Conservation (phyloP, 495 filamentous ascomycete species). For the Clavariopsis aquatica region DNA sequence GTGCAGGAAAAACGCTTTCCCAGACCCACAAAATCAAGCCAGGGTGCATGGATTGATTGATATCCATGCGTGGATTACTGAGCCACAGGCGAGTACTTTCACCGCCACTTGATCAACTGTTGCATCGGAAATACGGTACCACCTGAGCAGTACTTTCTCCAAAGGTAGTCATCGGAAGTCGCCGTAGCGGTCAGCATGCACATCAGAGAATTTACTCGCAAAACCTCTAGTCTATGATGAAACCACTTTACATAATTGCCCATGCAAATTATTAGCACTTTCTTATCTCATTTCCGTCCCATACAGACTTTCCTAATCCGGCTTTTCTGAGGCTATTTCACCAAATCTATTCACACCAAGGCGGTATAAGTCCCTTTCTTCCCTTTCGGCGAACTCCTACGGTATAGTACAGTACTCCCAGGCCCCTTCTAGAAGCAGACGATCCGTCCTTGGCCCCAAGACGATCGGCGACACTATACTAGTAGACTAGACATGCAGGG, state of each 20-base stretch:
- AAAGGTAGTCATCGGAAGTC: not conserved
- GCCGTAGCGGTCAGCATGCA: not conserved
- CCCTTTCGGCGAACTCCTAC: no score
- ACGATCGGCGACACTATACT: no score
- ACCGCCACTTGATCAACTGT: not conserved
- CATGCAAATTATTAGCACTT: not conserved
- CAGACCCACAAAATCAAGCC: not conserved
- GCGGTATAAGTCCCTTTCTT: no score
- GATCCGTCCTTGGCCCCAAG: not conserved
- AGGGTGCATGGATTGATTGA: no score
- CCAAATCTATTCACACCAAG: no score
- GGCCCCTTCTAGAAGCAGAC: conserved; percentile 2
- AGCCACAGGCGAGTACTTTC: not conserved
- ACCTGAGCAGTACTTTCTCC: no score
- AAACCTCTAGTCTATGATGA: not conserved
- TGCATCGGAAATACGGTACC: no score
- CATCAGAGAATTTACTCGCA: not conserved
- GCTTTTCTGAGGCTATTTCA: no score
- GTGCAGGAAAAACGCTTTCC: not conserved
- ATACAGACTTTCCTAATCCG: no score
- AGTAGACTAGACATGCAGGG: no score
- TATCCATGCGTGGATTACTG: not conserved
- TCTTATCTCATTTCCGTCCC: not conserved
- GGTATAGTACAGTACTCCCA: no score
- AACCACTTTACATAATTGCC: not conserved